These are phyloP conservation scores for Pseudoturritis turrita DNA, from an alignment of 345 rosid genomes.

Conservation along the genomic window DNA sequence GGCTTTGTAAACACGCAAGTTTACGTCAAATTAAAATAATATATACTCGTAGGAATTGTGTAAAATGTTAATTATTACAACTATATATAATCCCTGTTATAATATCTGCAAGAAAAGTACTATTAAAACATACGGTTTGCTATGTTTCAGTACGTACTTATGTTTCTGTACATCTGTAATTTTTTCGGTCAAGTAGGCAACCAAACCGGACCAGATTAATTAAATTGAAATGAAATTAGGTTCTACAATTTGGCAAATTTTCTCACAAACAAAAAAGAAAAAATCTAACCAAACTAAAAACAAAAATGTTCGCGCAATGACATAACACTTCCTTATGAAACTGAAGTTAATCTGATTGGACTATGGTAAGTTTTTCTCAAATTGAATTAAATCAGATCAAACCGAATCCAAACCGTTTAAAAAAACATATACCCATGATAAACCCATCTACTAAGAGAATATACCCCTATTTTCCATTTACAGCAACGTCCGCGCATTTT, in stretches of 20 bases:
- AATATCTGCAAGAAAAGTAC: neutral
- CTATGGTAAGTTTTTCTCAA: neutral
- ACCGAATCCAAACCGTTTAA: neutral
- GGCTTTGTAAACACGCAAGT: slow-evolving; percentile 20
- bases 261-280: neutral
- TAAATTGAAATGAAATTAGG: neutral
- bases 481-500: neutral
- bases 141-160: neutral
- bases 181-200: slow-evolving; percentile 12
- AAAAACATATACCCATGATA: neutral
- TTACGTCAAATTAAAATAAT: neutral
- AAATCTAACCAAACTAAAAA: neutral
- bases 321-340: neutral
- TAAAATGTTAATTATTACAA: neutral
- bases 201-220: slow-evolving; percentile 14
- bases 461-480: neutral
- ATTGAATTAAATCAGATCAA: neutral
- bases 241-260: neutral
- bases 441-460: too few relatives aligned
- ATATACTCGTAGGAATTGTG: neutral
- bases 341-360: neutral
- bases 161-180: neutral
- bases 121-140: neutral
- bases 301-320: neutral
- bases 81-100: neutral